Percentiles rank a stretch among this genome's conserved stretches.
These are phyloP conservation scores for Cenchrus fungigraminus DNA, from an alignment of 176 grass and related monocot species.

Conservation along the genomic window DNA sequence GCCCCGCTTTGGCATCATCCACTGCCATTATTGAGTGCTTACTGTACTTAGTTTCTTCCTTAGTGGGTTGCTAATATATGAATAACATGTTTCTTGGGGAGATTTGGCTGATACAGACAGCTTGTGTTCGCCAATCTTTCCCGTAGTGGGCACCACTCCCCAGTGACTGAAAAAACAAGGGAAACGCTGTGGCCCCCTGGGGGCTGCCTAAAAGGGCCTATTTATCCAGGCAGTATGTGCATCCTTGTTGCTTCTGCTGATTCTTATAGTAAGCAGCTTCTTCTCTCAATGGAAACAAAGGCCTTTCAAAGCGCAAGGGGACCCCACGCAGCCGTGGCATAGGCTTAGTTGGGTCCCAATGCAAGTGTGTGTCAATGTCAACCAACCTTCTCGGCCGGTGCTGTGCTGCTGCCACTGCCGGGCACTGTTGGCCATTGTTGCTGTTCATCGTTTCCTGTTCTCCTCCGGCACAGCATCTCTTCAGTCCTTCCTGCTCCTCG, in stretches of 20 bases:
- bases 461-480: neutral
- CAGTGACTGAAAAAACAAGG: neutral
- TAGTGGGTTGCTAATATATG: neutral
- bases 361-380: neutral
- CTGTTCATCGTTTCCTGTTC: conserved; percentile 3
- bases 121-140: neutral
- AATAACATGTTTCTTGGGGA: neutral
- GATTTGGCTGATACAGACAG: neutral
- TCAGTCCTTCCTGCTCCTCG: neutral
- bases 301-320: conserved; percentile 1
- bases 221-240: conserved; percentile 34
- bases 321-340: neutral
- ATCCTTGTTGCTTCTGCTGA: conserved; percentile 19
- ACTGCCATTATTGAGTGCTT: conserved; percentile 14
- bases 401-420: neutral
- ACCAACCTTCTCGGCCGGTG: neutral
- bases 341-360: conserved; percentile 5
- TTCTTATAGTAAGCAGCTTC: neutral
- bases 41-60: neutral
- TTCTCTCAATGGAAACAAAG: conserved; percentile 15
- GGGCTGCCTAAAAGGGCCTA: conserved; percentile 19
- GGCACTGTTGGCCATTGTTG: neutral
- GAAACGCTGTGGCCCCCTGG: neutral
- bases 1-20: conserved; percentile 15
- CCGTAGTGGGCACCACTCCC: neutral